Evolutionary conservation across 169 alveolate species (phyloP).

Genomic region (Sarcocystis neurona): DNA sequence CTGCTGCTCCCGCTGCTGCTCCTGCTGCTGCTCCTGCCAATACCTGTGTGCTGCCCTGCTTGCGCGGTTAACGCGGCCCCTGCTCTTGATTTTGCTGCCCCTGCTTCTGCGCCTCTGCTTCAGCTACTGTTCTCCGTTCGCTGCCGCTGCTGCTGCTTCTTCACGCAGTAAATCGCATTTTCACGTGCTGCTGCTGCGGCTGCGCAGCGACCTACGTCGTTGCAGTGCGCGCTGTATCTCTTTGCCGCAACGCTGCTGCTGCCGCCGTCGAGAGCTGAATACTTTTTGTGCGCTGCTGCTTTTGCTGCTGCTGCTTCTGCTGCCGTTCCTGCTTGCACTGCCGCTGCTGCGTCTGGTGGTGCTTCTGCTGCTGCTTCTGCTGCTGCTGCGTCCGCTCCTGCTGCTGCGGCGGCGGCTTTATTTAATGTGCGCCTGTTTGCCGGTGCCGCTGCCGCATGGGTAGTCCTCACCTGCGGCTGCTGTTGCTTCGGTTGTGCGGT

Average conservation of each 20-base stretch:
- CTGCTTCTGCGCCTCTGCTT: not conserved
- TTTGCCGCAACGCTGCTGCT: too few relatives aligned
- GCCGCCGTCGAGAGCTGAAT: too few relatives aligned
- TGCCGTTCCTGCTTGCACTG: too few relatives aligned
- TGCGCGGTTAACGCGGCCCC: not conserved
- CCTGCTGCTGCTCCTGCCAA: not conserved
- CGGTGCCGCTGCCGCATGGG: too few relatives aligned
- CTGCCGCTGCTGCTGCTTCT: not conserved
- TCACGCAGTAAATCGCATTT: too few relatives aligned
- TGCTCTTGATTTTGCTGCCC: not conserved
- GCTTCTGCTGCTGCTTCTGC: not conserved
- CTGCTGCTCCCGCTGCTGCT: not conserved
- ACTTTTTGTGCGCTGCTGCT: too few relatives aligned
- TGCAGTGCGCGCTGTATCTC: too few relatives aligned
- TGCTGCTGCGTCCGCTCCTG: not conserved
- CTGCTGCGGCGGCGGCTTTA: too few relatives aligned
- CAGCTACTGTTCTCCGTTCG: not conserved
- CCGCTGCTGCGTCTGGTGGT: not conserved
- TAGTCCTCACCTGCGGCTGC: too few relatives aligned
- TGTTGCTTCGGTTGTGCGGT: too few relatives aligned
- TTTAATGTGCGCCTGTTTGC: too few relatives aligned
- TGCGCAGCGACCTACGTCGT: constrained; percentile 29
- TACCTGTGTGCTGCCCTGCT: not conserved
- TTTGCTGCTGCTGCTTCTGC: too few relatives aligned
- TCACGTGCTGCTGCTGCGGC: not conserved